Evolutionary conservation across 306 rosid genomes (phyloP).

Genomic region (Nissolia schottii): DNA sequence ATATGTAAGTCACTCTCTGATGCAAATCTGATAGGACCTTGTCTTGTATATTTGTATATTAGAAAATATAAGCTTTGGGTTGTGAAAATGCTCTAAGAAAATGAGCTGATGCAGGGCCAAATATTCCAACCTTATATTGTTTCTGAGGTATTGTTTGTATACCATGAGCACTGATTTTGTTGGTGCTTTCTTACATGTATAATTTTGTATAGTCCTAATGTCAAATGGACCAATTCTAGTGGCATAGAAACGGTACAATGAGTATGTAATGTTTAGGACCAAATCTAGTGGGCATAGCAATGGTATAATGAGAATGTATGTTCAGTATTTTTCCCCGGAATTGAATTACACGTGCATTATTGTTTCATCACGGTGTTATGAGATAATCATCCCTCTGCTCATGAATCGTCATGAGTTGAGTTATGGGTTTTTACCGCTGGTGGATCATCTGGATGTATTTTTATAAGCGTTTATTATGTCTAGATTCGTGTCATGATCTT

Average conservation of each 20-base stretch:
- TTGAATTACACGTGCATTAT: neutral
- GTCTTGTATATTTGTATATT: constrained; percentile 72
- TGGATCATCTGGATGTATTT: too few relatives aligned
- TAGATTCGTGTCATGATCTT: too few relatives aligned
- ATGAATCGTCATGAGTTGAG: too few relatives aligned
- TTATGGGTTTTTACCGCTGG: too few relatives aligned
- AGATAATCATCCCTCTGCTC: neutral
- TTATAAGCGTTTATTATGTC: too few relatives aligned
- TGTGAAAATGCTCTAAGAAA: constrained; percentile 60
- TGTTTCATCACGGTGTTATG: neutral
- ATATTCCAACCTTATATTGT: neutral
- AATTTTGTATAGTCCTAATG: constrained; percentile 45
- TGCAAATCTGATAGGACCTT: constrained; percentile 69
- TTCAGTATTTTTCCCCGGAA: neutral
- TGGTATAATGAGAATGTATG: constrained; percentile 4
- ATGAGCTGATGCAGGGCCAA: neutral
- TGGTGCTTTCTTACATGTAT: constrained; percentile 35
- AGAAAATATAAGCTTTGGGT: constrained; percentile 85
- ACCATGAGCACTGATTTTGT: constrained; percentile 28
- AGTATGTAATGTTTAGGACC: constrained; percentile 3
- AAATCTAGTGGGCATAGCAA: constrained; percentile 17
- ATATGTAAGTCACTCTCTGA: constrained; percentile 82
- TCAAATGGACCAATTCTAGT: constrained; percentile 23
- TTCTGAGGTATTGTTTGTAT: constrained; percentile 17
- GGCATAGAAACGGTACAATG: constrained; percentile 11